Evolutionary conservation across 495 filamentous ascomycete species (phyloP).

Genomic region (Aspergillus sclerotioniger): DNA sequence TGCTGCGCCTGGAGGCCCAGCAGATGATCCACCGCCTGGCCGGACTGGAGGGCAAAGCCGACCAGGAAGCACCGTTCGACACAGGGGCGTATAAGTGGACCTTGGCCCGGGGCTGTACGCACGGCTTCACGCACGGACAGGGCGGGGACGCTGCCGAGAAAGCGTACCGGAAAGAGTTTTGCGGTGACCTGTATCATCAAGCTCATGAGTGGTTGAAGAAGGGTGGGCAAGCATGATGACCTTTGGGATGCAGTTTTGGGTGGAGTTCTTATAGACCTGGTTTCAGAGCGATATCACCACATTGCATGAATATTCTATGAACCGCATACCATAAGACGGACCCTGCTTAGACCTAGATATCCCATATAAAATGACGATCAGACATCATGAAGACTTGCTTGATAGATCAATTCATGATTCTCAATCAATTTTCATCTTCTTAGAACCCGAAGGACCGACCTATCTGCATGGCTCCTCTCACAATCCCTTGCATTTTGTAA

Average conservation of each 20-base stretch:
- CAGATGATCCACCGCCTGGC: constrained; percentile 35
- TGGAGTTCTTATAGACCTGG: not conserved
- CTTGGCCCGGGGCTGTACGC: constrained; percentile 23
- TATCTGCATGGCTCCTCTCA: too few species aligned
- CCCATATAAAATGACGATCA: too few species aligned
- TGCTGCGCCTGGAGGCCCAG: constrained; percentile 31
- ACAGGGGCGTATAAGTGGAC: constrained; percentile 31
- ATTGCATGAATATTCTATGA: not conserved
- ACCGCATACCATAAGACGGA: too few species aligned
- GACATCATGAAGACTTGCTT: too few species aligned
- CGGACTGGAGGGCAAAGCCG: constrained; percentile 16
- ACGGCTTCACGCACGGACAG: constrained; percentile 27
- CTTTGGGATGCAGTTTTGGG: not conserved
- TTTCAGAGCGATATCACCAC: not conserved
- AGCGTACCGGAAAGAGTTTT: constrained; percentile 11
- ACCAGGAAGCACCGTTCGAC: constrained; percentile 26
- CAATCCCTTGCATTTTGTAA: too few species aligned
- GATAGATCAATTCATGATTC: too few species aligned
- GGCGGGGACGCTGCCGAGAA: constrained; percentile 9
- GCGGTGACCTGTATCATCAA: constrained; percentile 21
- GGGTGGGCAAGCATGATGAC: not conserved
- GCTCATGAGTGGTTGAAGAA: constrained; percentile 28
- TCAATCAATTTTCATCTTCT: too few species aligned
- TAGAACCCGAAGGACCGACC: too few species aligned
- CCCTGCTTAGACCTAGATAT: too few species aligned